Evolutionary conservation across 495 filamentous ascomycete species (phyloP).

Genomic region (Rusavskia elegans): DNA sequence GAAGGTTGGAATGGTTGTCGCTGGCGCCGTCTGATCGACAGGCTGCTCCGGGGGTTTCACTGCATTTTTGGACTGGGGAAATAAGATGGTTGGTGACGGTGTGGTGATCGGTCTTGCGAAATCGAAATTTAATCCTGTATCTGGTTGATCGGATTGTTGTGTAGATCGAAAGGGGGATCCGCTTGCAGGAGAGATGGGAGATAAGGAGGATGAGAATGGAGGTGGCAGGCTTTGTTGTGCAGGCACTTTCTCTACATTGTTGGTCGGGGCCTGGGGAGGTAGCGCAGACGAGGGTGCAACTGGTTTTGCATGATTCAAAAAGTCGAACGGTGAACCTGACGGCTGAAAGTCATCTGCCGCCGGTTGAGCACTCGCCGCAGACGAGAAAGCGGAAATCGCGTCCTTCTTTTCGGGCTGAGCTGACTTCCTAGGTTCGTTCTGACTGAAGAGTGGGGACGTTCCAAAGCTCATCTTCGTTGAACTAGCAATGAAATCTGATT

Average conservation of each 20-base stretch:
- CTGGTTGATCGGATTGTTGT: no score
- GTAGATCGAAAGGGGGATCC: no score
- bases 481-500: background rate
- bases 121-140: no score
- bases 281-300: background rate
- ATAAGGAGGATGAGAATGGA: background rate
- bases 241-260: background rate
- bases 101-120: no score
- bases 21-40: no score
- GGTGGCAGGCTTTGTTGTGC: background rate
- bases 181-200: background rate
- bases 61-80: no score
- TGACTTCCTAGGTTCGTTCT: background rate
- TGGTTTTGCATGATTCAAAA: background rate
- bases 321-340: background rate
- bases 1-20: background rate
- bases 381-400: no score
- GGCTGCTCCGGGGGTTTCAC: no score
- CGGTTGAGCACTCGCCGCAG: no score
- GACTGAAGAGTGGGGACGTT: background rate
- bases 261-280: no score
- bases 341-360: background rate
- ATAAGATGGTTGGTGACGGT: no score
- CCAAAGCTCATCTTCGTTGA: background rate
- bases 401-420: no score